These are phyloP conservation scores for Eutrema yunnanense DNA, from an alignment of 345 rosid genomes.

Conservation along the genomic window DNA sequence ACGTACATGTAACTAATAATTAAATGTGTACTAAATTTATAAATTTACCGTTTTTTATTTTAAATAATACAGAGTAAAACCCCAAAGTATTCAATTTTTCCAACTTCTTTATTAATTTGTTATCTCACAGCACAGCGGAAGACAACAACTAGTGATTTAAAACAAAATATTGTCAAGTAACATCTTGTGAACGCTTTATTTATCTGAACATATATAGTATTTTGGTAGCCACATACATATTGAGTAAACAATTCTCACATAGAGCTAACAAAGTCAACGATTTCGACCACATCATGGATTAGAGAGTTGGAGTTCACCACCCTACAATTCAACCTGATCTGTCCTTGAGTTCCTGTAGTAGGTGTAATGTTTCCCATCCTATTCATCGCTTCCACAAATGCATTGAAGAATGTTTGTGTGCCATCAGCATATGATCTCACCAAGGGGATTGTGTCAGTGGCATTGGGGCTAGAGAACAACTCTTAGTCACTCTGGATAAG, in stretches of 20 bases:
- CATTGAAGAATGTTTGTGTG: conserved; percentile 33
- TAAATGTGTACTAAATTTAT: too few relatives aligned
- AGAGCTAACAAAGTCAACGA: conserved; percentile 21
- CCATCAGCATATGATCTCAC: conserved; percentile 41
- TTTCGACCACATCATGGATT: conserved; percentile 21
- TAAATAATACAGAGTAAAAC: not conserved
- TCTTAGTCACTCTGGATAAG: conserved; percentile 54
- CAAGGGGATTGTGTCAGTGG: conserved; percentile 41
- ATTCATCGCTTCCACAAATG: conserved; percentile 57
- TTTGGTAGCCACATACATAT: not conserved
- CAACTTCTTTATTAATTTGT: not conserved
- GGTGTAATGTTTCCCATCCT: conserved; percentile 64
- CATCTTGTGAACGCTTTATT: not conserved
- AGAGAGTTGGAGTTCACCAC: conserved; percentile 28
- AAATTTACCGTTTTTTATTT: too few relatives aligned
- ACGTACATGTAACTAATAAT: too few relatives aligned
- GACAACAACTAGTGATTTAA: not conserved
- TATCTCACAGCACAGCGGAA: not conserved
- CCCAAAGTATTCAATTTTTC: not conserved
- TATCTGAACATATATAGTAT: not conserved
- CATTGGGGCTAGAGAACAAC: conserved; percentile 42
- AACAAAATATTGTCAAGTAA: not conserved
- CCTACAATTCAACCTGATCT: conserved; percentile 57
- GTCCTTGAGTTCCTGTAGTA: conserved; percentile 46
- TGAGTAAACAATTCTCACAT: not conserved